These are phyloP conservation scores for Paramecium sexaurelia DNA, from an alignment of 73 alveolate species.

Conservation along the genomic window DNA sequence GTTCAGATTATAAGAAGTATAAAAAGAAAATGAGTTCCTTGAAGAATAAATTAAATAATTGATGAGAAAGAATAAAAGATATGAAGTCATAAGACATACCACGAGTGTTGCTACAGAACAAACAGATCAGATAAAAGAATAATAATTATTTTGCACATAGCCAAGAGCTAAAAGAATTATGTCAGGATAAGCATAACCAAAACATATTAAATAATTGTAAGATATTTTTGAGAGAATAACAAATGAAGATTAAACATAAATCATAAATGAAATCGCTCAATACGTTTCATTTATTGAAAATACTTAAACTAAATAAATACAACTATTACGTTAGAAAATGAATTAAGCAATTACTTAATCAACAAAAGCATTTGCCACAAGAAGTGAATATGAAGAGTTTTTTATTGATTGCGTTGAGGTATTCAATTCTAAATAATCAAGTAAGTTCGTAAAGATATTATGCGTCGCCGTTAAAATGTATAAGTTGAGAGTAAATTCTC, in stretches of 20 bases:
- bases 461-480: neutral
- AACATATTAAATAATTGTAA: neutral
- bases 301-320: neutral
- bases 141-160: neutral
- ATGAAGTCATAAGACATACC: neutral
- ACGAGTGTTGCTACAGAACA: neutral
- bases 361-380: neutral
- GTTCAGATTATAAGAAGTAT: neutral
- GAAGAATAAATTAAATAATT: slow-evolving; percentile 28
- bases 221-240: neutral
- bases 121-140: neutral
- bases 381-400: slow-evolving; percentile 38
- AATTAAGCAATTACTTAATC: neutral
- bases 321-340: neutral
- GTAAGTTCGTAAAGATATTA: slow-evolving; percentile 24
- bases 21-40: slow-evolving; percentile 45
- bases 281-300: slow-evolving; percentile 23
- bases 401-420: slow-evolving; percentile 44
- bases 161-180: neutral
- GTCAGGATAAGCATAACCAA: neutral
- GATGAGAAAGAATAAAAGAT: neutral
- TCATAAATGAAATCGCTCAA: neutral
- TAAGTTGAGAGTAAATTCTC: neutral
- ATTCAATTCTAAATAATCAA: neutral
- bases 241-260: neutral